Percentiles rank a stretch among this genome's conserved stretches.
Conservation (phyloP, 768 basidiomycete species). For the Galerina sulciceps region DNA sequence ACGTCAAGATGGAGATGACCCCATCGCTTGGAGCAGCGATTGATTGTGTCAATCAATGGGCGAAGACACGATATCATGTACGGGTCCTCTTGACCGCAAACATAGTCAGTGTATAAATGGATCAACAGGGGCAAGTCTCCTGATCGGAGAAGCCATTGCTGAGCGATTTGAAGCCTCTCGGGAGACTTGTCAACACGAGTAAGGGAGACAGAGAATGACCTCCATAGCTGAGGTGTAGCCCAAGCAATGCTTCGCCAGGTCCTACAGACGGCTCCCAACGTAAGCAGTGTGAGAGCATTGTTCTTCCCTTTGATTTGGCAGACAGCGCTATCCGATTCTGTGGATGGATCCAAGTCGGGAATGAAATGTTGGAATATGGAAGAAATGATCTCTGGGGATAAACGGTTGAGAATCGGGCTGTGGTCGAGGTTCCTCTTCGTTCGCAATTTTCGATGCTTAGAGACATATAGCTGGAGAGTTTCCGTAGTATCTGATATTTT, state of each 20-base stretch:
- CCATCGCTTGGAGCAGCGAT: not conserved
- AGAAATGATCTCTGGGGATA: conserved; percentile 10
- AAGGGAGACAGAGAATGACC: not conserved
- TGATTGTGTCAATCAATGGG: not conserved
- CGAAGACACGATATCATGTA: no score
- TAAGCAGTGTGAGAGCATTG: no score
- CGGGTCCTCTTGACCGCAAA: no score
- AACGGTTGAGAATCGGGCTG: not conserved
- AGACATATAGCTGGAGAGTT: not conserved
- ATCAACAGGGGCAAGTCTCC: conserved; percentile 1
- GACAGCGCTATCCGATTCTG: not conserved
- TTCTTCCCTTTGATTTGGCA: not conserved
- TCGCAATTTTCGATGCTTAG: not conserved
- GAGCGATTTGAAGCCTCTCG: not conserved
- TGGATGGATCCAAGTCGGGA: not conserved
- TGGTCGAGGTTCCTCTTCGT: conserved; percentile 3
- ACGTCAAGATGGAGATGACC: not conserved
- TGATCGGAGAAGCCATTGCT: not conserved
- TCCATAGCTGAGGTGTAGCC: conserved; percentile 12
- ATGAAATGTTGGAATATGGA: conserved; percentile 7
- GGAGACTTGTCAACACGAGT: not conserved
- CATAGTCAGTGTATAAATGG: not conserved
- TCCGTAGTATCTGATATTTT: not conserved
- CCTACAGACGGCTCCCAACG: conserved; percentile 9
- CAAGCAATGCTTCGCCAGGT: conserved; percentile 11